A percentile compares a stretch with the other conserved stretches of the same genome.
Conservation (phyloP, 305 asterid genomes). For the Fraxinus baroniana region DNA sequence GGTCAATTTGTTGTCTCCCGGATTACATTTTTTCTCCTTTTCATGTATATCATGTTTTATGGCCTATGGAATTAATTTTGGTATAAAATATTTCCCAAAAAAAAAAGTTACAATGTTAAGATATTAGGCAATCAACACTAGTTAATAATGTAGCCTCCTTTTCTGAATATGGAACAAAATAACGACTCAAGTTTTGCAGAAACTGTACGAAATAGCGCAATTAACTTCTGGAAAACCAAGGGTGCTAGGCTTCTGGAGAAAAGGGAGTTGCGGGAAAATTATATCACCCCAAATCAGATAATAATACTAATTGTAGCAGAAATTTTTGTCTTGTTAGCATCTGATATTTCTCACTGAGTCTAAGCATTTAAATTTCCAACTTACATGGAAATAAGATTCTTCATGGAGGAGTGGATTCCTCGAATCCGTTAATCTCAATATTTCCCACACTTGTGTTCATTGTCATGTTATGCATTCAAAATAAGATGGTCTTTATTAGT, state of each 20-base stretch:
- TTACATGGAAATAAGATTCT: background rate
- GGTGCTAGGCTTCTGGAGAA: background rate
- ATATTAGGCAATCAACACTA: background rate
- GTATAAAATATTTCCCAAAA: background rate
- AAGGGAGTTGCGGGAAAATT: background rate
- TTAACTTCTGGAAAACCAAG: background rate
- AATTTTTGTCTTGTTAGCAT: background rate
- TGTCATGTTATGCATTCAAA: background rate
- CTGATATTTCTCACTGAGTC: background rate
- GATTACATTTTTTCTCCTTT: constrained; percentile 1
- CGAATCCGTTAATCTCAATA: background rate
- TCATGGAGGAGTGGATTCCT: background rate
- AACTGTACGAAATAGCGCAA: background rate
- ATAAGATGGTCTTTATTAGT: background rate
- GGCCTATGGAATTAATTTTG: background rate
- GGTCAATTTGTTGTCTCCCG: constrained; percentile 41
- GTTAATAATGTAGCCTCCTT: constrained; percentile 8
- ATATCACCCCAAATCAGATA: background rate
- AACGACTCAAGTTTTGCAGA: background rate
- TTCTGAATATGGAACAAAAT: background rate
- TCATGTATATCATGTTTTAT: background rate
- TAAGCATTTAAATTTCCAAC: background rate
- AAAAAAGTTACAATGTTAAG: background rate
- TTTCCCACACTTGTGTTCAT: background rate
- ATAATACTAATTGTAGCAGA: background rate